Percentiles rank a stretch among this genome's conserved stretches.
Evolutionary conservation across 768 basidiomycete genomes (phyloP).

Genomic region (Lyophyllum semitale): DNA sequence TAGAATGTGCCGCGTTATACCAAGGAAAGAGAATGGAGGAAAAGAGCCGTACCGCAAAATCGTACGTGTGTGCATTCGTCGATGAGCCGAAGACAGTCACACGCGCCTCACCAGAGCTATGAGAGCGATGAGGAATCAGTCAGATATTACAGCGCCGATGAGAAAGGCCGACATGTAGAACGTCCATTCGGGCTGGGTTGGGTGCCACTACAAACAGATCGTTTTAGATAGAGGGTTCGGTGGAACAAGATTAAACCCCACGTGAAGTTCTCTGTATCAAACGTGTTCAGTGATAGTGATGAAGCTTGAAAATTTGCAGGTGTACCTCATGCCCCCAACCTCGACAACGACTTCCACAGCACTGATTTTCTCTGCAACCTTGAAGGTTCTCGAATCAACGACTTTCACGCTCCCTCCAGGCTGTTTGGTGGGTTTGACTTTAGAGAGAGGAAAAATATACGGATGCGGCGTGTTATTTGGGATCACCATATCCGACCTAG

Average conservation of each 20-base stretch:
- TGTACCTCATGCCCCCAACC: slow-evolving; percentile 60
- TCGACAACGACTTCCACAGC: slow-evolving; percentile 61
- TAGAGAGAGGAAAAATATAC: slow-evolving; percentile 56
- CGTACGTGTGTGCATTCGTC: slow-evolving; percentile 39
- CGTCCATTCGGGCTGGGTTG: slow-evolving; percentile 68
- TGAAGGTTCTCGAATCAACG: slow-evolving; percentile 57
- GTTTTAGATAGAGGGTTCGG: neutral
- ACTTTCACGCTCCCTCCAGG: slow-evolving; percentile 63
- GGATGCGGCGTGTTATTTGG: slow-evolving; percentile 54
- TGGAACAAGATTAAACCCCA: slow-evolving; percentile 21
- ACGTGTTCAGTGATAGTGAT: slow-evolving; percentile 7
- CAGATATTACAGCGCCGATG: neutral
- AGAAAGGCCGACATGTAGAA: slow-evolving; percentile 48
- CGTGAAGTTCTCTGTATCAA: slow-evolving; percentile 52
- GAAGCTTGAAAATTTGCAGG: slow-evolving; percentile 25
- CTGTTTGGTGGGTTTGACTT: slow-evolving; percentile 40
- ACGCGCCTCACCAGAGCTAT: slow-evolving; percentile 55
- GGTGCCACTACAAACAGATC: slow-evolving; percentile 58
- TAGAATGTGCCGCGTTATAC: slow-evolving; percentile 7
- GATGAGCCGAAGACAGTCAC: slow-evolving; percentile 62
- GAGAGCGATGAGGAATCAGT: neutral
- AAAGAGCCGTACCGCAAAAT: slow-evolving; percentile 45
- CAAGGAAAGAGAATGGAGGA: neutral
- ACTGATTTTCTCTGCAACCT: slow-evolving; percentile 51
- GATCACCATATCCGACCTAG: slow-evolving; percentile 42